Evolutionary conservation across 106 monocot genomes (phyloP).

Genomic region (Dioscorea dumetorum): DNA sequence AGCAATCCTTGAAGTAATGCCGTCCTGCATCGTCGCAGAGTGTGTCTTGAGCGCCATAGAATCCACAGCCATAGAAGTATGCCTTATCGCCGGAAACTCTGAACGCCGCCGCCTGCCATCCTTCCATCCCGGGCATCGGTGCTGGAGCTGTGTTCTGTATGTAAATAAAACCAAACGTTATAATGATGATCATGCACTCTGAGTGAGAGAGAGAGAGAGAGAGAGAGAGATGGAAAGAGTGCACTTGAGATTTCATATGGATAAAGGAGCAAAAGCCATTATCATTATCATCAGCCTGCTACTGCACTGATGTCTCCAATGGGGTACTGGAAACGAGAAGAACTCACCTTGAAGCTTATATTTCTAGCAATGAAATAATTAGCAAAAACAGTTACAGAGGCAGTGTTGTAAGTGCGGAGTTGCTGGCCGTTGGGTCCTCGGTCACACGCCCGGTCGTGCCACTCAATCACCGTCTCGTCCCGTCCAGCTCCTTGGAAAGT

Average conservation of each 20-base stretch:
- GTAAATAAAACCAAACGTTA: not conserved
- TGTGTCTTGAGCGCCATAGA: conserved; percentile 95
- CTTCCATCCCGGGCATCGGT: conserved; percentile 84
- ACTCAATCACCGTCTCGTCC: conserved; percentile 65
- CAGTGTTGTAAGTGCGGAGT: conserved; percentile 85
- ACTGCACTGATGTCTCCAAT: too few species aligned
- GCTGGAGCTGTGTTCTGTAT: conserved; percentile 87
- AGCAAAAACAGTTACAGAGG: conserved; percentile 90
- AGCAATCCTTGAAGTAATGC: conserved; percentile 96
- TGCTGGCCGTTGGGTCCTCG: conserved; percentile 80
- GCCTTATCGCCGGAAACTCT: conserved; percentile 96
- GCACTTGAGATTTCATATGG: too few species aligned
- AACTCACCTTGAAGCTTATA: conserved; percentile 93
- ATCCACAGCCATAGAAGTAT: conserved; percentile 84
- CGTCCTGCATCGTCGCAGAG: conserved; percentile 85
- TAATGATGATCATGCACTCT: too few species aligned
- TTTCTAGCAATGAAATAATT: conserved; percentile 90
- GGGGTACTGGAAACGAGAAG: not conserved
- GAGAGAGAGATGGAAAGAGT: too few species aligned
- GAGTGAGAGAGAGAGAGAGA: too few species aligned
- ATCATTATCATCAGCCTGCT: too few species aligned
- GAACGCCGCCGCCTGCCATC: conserved; percentile 90
- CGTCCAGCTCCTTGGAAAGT: conserved; percentile 72
- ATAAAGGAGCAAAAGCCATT: too few species aligned
- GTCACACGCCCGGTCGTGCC: conserved; percentile 89